Base-by-base conservation (phyloP, 208 protist genomes). In the Jaenimonas drosophilae region DNA sequence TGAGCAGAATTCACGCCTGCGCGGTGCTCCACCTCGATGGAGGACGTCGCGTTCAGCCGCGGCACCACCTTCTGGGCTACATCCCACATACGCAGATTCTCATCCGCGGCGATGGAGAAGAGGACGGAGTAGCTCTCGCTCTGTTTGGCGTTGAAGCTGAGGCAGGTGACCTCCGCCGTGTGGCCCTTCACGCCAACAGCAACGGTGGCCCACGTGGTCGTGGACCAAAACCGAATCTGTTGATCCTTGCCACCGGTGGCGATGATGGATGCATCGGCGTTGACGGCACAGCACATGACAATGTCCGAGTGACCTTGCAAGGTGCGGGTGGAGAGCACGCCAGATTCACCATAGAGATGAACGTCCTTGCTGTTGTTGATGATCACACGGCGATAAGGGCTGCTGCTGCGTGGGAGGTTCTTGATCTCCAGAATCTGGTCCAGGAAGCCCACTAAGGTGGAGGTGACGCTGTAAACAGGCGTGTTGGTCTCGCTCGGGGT, bases 331-430 rank as follows among this genome's bases (percentile, higher is more conserved):
- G 82, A 89, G 39, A 91, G 61, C 44, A 76, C 84, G 25, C 65
- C 75, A 16, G 43, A 36, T 2, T 57, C 55, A 1, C 53, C 40
- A 57, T 81, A 92, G 30, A 89, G 75, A 14, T 72, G 65, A n/a
- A 92, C 77, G 16, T 88, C 81, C 29, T 80, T 84, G 58, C 78
- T 90, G 60, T 95, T 95, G 37, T 68, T 91, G 33, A 91, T 81
- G 14, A 91, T 59, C 4, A 82, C 49, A 19, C 76, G 76, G 21
- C 80, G 58, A 53, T 59, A 71, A 4, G 27, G 23, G 44, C 27
- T 31, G 45, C 25, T 14, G 36, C n/a, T 4, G 23, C 47, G 55
- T 38, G 72, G 76, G 40, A 85, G 59, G 21, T 43, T n/a, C 55
- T 88, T 79, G 21, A 88, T 53, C 46, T 95, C 88, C 3, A 95